Evolutionary conservation across 371 early-diverging fungal species (phyloP).

Genomic region (Gilbertella persicaria): DNA sequence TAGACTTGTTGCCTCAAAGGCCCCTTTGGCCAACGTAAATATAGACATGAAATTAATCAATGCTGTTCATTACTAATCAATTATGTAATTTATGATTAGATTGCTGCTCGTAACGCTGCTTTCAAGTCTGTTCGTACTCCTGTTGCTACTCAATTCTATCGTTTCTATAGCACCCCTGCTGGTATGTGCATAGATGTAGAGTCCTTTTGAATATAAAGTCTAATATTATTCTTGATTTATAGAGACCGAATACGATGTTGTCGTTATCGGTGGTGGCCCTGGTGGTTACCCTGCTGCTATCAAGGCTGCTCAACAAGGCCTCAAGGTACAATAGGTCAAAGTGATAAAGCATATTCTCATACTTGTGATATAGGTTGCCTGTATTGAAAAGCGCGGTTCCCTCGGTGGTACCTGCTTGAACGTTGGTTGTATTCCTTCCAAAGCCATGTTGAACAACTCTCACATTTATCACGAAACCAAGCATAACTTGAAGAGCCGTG

Average conservation of each 20-base stretch:
- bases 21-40: slow-evolving; percentile 61
- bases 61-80: background rate
- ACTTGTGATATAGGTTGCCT: slow-evolving; percentile 72
- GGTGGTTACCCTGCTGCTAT: slow-evolving; percentile 99
- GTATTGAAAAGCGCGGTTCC: slow-evolving; percentile 95
- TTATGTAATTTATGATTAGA: slow-evolving; percentile 28
- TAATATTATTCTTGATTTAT: background rate
- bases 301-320: slow-evolving; percentile 97
- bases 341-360: background rate
- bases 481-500: slow-evolving; percentile 91
- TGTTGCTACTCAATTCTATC: slow-evolving; percentile 53
- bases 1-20: slow-evolving; percentile 58
- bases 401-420: slow-evolving; percentile 98
- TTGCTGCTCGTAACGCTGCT: slow-evolving; percentile 59
- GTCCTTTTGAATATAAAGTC: background rate
- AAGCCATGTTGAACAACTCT: slow-evolving; percentile 97
- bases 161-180: slow-evolving; percentile 55
- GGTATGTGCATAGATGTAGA: slow-evolving; percentile 29
- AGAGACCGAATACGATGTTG: slow-evolving; percentile 76
- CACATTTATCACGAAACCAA: slow-evolving; percentile 94
- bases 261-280: slow-evolving; percentile 96
- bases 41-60: background rate
- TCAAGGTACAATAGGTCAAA: slow-evolving; percentile 68
- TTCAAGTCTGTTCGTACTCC: slow-evolving; percentile 56
- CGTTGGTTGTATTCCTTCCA: slow-evolving; percentile 99